Percentiles rank a stretch among this genome's conserved stretches.
Conservation (phyloP, 441 rosid genomes). For the Eruca vesicaria region DNA sequence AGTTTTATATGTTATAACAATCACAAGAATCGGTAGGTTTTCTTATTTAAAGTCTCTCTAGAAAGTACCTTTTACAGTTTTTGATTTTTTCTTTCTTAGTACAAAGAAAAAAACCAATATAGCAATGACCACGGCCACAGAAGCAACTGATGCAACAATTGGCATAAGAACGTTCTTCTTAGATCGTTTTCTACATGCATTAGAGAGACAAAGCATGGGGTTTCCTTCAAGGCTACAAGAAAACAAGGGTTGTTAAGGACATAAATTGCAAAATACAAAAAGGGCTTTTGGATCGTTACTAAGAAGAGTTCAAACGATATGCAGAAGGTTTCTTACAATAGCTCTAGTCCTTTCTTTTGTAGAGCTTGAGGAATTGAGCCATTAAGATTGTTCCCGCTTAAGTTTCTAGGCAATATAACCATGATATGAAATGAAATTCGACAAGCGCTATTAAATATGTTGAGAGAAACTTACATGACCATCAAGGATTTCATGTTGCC, state of each 20-base stretch:
- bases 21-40: background rate
- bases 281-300: background rate
- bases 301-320: background rate
- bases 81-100: background rate
- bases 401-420: conserved; percentile 1
- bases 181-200: background rate
- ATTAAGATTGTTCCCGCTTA: conserved; percentile 14
- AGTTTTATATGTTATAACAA: background rate
- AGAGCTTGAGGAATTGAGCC: conserved; percentile 27
- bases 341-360: background rate
- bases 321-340: background rate
- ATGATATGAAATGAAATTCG: background rate
- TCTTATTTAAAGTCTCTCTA: background rate
- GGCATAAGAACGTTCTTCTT: background rate
- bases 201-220: conserved; percentile 10
- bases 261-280: background rate
- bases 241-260: background rate
- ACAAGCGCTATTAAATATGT: background rate
- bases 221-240: conserved; percentile 16
- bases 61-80: background rate
- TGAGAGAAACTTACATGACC: conserved; percentile 14
- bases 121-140: background rate
- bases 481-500: conserved; percentile 14
- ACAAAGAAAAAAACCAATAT: conserved; percentile 7
- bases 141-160: conserved; percentile 11